Base-by-base conservation (phyloP, 2,329 filamentous ascomycete genomes). In the Gnomoniopsis smithogilvyi region DNA sequence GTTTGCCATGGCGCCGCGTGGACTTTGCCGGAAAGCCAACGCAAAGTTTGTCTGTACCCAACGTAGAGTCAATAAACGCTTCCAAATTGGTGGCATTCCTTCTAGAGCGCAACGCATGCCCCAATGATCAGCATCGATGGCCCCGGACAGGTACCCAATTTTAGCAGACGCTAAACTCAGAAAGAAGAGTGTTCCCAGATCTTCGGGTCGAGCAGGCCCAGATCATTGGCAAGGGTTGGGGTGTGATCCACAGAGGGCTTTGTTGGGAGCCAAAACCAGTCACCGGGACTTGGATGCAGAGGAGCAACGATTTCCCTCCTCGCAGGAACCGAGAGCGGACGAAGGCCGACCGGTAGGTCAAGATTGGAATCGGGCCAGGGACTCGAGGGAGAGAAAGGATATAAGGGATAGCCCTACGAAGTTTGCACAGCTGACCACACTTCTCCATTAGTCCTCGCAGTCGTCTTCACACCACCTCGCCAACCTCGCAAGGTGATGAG, bases 91-190 rank as follows among this genome's bases (percentile, higher is more conserved):
- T 21, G 21, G 8, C 33, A 14, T 22, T 52, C 24, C 8, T 21
- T 49, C 6, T 3, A 7, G 12, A 41, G 36, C 36, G 12, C 36
- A 8, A 30, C 26, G 26, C 26, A 30, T 4, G 26, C 36, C 43
- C 7, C 30, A 36, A 47, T 51, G 49, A 51, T 30, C 45, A 24
- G 24, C 53, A 21, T 41, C 50, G 11, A 47, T 43, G 46, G 33
- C 24, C 46, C 47, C 46, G 38, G 36, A 30, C 24, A 10, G 43
- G 36, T 50, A 53, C 33, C 53, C 60, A 60, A 54, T 48, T 51
- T 53, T 57, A 62, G 53, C 30, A 47, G 50, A 26, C 60, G 60
- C 57, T 62, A 60, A 62, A 60, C 57, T 60, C 57, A 60, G 57
- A 57, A 57, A 21, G 45, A 57, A 49, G 38, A 38, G 46, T 41